Evolutionary conservation across 768 basidiomycete species (phyloP).

Genomic region (Crassisporium funariophilum): DNA sequence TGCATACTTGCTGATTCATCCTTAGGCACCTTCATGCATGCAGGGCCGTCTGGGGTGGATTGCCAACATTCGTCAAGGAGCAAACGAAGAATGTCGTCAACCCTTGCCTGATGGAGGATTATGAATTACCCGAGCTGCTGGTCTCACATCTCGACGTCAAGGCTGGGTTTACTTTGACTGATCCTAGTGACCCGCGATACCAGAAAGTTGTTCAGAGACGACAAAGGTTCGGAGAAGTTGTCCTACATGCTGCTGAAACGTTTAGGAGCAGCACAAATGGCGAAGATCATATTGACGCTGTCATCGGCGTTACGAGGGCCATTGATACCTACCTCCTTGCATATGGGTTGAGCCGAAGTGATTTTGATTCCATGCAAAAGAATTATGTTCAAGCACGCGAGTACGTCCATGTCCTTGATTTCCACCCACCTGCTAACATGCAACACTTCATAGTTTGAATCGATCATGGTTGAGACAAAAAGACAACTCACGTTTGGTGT

Average conservation of each 20-base stretch:
- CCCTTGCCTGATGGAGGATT: constrained; percentile 58
- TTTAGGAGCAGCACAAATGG: constrained; percentile 62
- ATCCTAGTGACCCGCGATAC: constrained; percentile 76
- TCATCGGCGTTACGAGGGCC: constrained; percentile 69
- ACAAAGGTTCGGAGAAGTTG: constrained; percentile 63
- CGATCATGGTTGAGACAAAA: constrained; percentile 73
- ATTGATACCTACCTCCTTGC: constrained; percentile 77
- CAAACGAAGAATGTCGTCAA: constrained; percentile 57
- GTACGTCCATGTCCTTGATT: constrained; percentile 40
- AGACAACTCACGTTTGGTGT: constrained; percentile 72
- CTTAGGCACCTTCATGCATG: constrained; percentile 66
- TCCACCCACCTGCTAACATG: neutral
- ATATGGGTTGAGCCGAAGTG: constrained; percentile 62
- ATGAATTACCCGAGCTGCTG: constrained; percentile 73
- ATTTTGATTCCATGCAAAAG: constrained; percentile 68
- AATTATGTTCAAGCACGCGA: constrained; percentile 63
- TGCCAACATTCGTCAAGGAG: constrained; percentile 69
- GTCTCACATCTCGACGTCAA: constrained; percentile 65
- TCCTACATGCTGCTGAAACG: constrained; percentile 66
- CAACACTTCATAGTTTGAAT: constrained; percentile 47
- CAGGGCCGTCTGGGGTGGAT: constrained; percentile 75
- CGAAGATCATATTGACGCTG: constrained; percentile 87
- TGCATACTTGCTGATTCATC: neutral
- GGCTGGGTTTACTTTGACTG: constrained; percentile 73
- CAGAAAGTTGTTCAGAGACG: constrained; percentile 61